Evolutionary conservation across 2,329 filamentous ascomycete species (phyloP).

Genomic region (Fusarium sp.): DNA sequence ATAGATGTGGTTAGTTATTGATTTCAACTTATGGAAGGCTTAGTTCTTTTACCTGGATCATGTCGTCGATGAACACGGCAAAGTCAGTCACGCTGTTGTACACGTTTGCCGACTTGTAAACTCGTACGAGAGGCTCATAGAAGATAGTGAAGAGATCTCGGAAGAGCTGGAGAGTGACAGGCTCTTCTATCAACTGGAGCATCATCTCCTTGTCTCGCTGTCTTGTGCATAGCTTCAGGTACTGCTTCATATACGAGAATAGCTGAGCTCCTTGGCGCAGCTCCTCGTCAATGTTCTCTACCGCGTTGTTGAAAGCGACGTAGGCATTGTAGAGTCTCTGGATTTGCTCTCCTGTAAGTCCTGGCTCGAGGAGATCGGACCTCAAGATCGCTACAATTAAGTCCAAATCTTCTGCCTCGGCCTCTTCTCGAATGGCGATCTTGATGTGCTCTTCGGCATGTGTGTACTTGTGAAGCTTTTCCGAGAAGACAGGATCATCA

Average conservation of each 20-base stretch:
- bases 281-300: constrained; percentile 90
- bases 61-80: constrained; percentile 90
- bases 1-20: constrained; percentile 10
- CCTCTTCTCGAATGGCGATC: constrained; percentile 77
- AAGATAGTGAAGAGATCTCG: constrained; percentile 98
- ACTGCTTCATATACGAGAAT: constrained; percentile 94
- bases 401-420: constrained; percentile 79
- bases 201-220: constrained; percentile 98
- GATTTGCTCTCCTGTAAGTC: constrained; percentile 79
- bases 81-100: constrained; percentile 98
- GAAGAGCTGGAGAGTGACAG: constrained; percentile 96
- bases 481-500: constrained; percentile 80
- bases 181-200: constrained; percentile 93
- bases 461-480: constrained; percentile 84
- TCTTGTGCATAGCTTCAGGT: constrained; percentile 90
- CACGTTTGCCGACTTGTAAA: constrained; percentile 98
- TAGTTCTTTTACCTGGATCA: constrained; percentile 75
- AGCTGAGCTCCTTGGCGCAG: constrained; percentile 89
- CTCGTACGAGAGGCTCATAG: constrained; percentile 94
- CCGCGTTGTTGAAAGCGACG: constrained; percentile 93
- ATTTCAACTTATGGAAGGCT: background rate
- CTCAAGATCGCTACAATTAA: constrained; percentile 86
- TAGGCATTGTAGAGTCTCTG: constrained; percentile 92
- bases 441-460: constrained; percentile 82
- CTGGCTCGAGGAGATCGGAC: constrained; percentile 79